These are phyloP conservation scores for Nicotiana tomentosiformis DNA, from an alignment of 257 asterid species.

Conservation along the genomic window DNA sequence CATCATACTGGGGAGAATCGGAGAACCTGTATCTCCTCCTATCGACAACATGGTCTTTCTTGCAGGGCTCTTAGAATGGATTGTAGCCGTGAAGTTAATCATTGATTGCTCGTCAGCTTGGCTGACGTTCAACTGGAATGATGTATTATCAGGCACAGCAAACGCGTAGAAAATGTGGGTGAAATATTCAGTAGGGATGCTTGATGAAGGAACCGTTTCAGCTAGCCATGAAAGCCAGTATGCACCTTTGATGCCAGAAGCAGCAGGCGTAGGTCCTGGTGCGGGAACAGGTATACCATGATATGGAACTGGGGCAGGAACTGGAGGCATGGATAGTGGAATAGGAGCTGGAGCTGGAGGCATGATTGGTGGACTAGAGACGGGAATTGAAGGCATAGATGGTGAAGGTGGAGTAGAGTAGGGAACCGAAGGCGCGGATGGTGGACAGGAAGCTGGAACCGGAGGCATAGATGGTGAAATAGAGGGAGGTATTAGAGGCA, in stretches of 20 bases:
- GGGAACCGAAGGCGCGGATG: background rate
- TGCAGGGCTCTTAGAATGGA: constrained; percentile 25
- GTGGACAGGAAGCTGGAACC: background rate
- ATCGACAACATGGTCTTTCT: constrained; percentile 41
- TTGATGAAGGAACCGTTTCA: constrained; percentile 26
- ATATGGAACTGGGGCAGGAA: background rate
- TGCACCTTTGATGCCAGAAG: constrained; percentile 40
- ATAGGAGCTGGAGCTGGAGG: background rate
- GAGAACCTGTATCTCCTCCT: constrained; percentile 37
- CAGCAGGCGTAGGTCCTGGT: background rate
- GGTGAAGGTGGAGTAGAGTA: constrained; percentile 29
- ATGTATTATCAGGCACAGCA: constrained; percentile 27
- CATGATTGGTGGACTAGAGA: background rate
- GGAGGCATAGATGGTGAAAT: background rate
- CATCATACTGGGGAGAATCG: constrained; percentile 2
- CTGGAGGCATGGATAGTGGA: background rate
- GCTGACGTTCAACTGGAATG: constrained; percentile 33
- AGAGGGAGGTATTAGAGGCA: background rate
- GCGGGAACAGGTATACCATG: background rate
- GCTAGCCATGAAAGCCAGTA: constrained; percentile 52
- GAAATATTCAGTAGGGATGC: constrained; percentile 42
- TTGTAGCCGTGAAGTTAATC: constrained; percentile 34
- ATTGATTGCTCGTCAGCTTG: constrained; percentile 29
- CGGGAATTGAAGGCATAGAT: constrained; percentile 22
- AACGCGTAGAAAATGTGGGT: constrained; percentile 55